Base-by-base conservation (phyloP, 768 basidiomycete genomes). In the Holtermannia corniformis region DNA sequence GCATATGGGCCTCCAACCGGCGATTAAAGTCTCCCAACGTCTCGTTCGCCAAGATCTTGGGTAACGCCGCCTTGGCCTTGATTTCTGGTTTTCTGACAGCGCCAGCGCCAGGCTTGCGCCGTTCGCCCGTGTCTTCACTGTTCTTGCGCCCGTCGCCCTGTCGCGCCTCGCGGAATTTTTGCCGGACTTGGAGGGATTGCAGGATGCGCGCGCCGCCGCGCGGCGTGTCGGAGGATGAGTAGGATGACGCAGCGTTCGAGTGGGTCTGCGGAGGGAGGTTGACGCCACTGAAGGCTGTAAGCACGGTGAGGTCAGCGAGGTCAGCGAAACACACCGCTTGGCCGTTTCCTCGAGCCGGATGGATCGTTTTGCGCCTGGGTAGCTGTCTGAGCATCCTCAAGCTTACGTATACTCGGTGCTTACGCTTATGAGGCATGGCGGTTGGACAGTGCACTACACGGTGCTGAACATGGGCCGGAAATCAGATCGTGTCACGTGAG, bases 351-450 rank as follows among this genome's bases (percentile, higher is more conserved):
- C 54, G n/a, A 61, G 56, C 22, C 68, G 44, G 41, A 63, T 52
- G n/a, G 65, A 63, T 46, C 58, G 47, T 55, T 70, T 70, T 5
- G 68, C 63, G 24, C 68, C 68, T 70, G 41, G 0, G 19, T 5
- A 20, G 2, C n/a, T 7, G 32, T 37, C 7, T 37, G 20, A 40
- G 16, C 20, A 23, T 50, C 19, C 27, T 37, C 28, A 41, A 14
- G 37, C 27, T 50, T 24, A 12, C 32, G 4, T 14, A 20, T 5
- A 12, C 21, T 37, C 21, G 4, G n/a, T 20, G 47, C 63, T 56
- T 37, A 65, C 66, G 66, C 50, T 68, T 68, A 47, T 68, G 66
- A 54, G 66, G 66, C 66, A 68, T 68, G n/a, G n/a, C n/a, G n/a
- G n/a, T n/a, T n/a, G n/a, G n/a, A n/a, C n/a, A n/a, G n/a, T n/a